Conservation (phyloP, 2,329 filamentous ascomycete species). For the Pyrenochaeta sp. region DNA sequence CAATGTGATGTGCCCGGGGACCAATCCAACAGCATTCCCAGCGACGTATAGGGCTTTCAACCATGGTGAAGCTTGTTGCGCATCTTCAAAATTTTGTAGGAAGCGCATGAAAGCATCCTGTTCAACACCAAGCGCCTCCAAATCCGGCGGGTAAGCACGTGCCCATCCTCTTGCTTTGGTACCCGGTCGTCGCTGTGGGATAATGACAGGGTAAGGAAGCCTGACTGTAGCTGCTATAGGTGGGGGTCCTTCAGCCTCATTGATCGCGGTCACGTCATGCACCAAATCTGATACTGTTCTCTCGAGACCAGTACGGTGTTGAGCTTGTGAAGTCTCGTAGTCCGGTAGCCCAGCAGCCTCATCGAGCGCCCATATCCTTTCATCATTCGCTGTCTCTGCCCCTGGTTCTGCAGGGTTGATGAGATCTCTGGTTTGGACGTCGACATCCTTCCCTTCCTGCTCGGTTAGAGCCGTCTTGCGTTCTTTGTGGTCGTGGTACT, state of each 20-base stretch:
- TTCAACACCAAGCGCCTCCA: constrained; percentile 58
- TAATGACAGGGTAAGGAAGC: constrained; percentile 55
- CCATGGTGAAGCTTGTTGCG: constrained; percentile 45
- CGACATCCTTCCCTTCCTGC: constrained; percentile 1
- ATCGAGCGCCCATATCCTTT: constrained; percentile 22
- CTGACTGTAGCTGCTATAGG: neutral
- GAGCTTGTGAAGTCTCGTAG: constrained; percentile 9
- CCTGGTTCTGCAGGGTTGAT: constrained; percentile 1
- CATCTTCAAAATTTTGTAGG: constrained; percentile 57
- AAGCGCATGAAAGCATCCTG: constrained; percentile 60
- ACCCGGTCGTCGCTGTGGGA: constrained; percentile 62
- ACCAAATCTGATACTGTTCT: neutral
- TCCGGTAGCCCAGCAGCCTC: constrained; percentile 15
- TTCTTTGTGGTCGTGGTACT: constrained; percentile 25
- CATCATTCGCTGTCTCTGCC: constrained; percentile 11
- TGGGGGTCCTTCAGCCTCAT: neutral
- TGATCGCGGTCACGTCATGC: neutral
- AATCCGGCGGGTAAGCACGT: constrained; percentile 61
- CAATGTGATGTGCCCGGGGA: constrained; percentile 16
- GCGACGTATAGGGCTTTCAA: constrained; percentile 17
- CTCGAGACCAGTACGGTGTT: neutral
- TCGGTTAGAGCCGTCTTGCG: constrained; percentile 19
- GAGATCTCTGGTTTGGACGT: neutral
- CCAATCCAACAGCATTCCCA: constrained; percentile 7
- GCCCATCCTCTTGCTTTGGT: constrained; percentile 61